Evolutionary conservation across 148 eudicot species (phyloP), one percentile per base, ranked within the genome.

Genomic region (Simmondsia chinensis): DNA sequence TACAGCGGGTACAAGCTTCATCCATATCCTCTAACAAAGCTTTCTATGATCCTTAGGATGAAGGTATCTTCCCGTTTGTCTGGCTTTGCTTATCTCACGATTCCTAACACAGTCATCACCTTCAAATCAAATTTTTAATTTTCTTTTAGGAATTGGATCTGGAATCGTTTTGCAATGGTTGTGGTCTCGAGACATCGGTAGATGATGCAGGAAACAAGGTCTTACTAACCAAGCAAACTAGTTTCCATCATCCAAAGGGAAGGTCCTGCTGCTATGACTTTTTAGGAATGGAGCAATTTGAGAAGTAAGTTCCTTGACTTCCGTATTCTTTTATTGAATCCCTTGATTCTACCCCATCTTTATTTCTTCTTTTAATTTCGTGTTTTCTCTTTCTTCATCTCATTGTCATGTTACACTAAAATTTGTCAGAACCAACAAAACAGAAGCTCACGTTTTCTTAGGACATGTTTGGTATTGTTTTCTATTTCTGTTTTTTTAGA

Each of bases 1-100:
- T 55, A 72, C 28, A 77, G 88, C 61, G 79, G 85, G 48, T 85
- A 89, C 68, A 89, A 89, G 83, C 77, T 74, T 64, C 82, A 89
- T 63, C 97, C 97, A 10, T 89, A 73, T 65, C 88, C 95, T 33
- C 47, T 89, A 50, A 44, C 54, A 39, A 61, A 65, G 38, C 60
- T 89, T 22, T 79, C 87, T 13, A 74, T 79, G 53, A 70, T 79
- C 23, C 68, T 89, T 62, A 64, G 64, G 64, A 74, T 89, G 71
- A 62, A 81, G 86, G 96, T 87, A 74, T 24, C 13, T 26, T 44
- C 11, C 39, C 36, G n/a, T 20, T 22, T 12, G 2, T 0, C 16
- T 34, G 15, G 3, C 22, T 33, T 33, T 14, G 8, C 45, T 28
- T 52, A 21, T 27, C 10, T 63, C 15, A 9, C 27, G 13, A 15